Evolutionary conservation across 2,329 filamentous ascomycete species (phyloP), one percentile per base, ranked within the genome.

Genomic region (Hypoxylon sp.): DNA sequence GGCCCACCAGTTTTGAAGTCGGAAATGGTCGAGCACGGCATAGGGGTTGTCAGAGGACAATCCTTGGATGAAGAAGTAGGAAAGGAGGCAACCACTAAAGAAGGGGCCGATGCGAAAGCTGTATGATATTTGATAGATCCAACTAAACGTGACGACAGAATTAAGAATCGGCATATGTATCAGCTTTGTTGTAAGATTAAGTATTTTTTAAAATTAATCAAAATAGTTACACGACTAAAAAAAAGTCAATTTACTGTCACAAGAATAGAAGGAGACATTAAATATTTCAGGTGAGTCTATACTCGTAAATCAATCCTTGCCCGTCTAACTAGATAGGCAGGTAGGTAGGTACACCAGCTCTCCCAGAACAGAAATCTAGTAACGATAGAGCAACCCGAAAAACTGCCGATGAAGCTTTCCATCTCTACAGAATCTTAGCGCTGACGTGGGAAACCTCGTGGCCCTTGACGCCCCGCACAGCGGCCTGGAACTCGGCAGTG

Each of bases 1-100:
- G 85, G 85, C 0, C 85, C 85, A 3, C 73, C 74, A 0, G 59
- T 75, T 16, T 50, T 67, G 42, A 63, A 69, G 57, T 50, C 59
- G 27, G 52, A 60, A 13, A 20, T 64, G 31, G 55, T 51, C 7
- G 59, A 62, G 3, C 35, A 55, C 9, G 57, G 56, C 5, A 47
- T 62, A 3, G 62, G 60, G 2, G 59, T 64, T 8, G 62, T 63
- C 4, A 53, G 49, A 25, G 63, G 60, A 3, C 60, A 62, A 12
- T 51, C 57, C 15, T 6, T 60, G 15, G 57, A 60, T n/a, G 57
- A 60, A 35, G 57, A 60, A 37, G 41, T 41, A 20, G 46, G 51
- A n/a, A 58, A 52, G 35, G 47, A 51, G 7, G 31, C 21, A n/a
- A 58, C 29, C 40, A 17, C 43, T 5, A 58, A 55, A 43, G 55